Percentiles rank a stretch among this genome's conserved stretches.
Conservation (phyloP, 495 filamentous ascomycete species). For the Lasiosphaeris hirsuta region DNA sequence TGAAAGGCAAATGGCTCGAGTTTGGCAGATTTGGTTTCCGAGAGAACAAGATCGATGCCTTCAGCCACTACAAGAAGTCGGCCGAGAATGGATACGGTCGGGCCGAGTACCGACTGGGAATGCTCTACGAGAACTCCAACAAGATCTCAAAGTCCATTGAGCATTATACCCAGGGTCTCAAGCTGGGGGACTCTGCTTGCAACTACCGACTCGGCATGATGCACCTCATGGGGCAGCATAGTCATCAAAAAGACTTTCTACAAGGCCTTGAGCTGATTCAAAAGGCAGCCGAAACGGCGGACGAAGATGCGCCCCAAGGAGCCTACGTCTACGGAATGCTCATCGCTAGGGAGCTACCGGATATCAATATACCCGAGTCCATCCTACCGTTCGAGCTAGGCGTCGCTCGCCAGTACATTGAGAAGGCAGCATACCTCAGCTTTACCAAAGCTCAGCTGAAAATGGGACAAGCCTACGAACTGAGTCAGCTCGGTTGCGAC, state of each 20-base stretch:
- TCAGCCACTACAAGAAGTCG: constrained; percentile 76
- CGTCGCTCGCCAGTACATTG: constrained; percentile 80
- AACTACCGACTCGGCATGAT: constrained; percentile 97
- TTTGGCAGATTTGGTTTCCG: constrained; percentile 93
- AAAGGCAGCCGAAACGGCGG: constrained; percentile 78
- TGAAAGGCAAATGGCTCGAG: constrained; percentile 95
- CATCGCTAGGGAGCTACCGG: constrained; percentile 80
- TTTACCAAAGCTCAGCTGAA: constrained; percentile 97
- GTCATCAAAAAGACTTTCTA: constrained; percentile 74
- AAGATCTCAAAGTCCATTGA: constrained; percentile 85
- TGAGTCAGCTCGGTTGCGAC: constrained; percentile 89
- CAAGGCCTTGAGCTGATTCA: constrained; percentile 78
- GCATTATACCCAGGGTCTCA: constrained; percentile 80
- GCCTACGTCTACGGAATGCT: constrained; percentile 98
- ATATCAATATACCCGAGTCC: constrained; percentile 71
- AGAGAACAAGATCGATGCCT: constrained; percentile 91
- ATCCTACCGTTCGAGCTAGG: constrained; percentile 71
- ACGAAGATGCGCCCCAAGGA: constrained; percentile 96
- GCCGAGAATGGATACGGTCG: constrained; percentile 88
- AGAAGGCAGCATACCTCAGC: constrained; percentile 93
- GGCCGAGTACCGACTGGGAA: constrained; percentile 94
- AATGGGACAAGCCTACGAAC: constrained; percentile 94
- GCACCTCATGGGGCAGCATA: constrained; percentile 89
- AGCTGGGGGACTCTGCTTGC: constrained; percentile 82
- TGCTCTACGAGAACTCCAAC: constrained; percentile 94